phyloP scores from a whole-genome alignment of 805 yeast genomes.

The Wilhelminamyces savonicus region DNA sequence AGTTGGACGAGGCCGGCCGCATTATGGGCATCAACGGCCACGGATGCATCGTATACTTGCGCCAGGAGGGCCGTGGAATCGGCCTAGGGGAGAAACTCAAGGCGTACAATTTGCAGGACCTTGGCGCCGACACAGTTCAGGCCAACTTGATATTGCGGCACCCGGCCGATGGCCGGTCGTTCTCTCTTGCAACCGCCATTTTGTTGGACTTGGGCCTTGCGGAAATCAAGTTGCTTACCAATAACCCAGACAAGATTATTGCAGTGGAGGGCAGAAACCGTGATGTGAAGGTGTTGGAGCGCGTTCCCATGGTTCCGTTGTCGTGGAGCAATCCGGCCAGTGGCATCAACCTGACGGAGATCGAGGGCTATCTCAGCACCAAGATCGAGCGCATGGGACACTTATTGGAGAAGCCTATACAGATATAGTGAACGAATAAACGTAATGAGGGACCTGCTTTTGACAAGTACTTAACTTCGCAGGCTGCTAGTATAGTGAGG shows the following conservation, averaged over 20 bases:
- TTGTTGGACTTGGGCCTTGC: conserved; percentile 72
- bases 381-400: conserved; percentile 98
- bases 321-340: conserved; percentile 57
- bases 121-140: conserved; percentile 98
- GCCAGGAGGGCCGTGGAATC: conserved; percentile 98
- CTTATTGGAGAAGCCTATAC: conserved; percentile 48
- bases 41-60: conserved; percentile 90
- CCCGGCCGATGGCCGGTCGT: conserved; percentile 97
- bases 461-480: too few relatives aligned
- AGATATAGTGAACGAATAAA: too few relatives aligned
- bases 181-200: conserved; percentile 90
- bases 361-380: conserved; percentile 89
- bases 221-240: conserved; percentile 75
- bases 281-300: conserved; percentile 68
- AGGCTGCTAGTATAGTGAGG: too few relatives aligned
- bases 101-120: conserved; percentile 93
- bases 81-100: conserved; percentile 97
- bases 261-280: conserved; percentile 89
- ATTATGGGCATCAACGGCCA: conserved; percentile 81
- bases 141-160: conserved; percentile 90
- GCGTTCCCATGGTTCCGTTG: conserved; percentile 95
- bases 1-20: conserved; percentile 95
- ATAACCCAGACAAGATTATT: conserved; percentile 91
- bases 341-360: conserved; percentile 80
- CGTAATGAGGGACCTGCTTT: too few relatives aligned